A percentile compares a stretch with the other conserved stretches of the same genome.
Conservation (phyloP, 495 filamentous ascomycete species). For the Diplogelasinospora grovesii region DNA sequence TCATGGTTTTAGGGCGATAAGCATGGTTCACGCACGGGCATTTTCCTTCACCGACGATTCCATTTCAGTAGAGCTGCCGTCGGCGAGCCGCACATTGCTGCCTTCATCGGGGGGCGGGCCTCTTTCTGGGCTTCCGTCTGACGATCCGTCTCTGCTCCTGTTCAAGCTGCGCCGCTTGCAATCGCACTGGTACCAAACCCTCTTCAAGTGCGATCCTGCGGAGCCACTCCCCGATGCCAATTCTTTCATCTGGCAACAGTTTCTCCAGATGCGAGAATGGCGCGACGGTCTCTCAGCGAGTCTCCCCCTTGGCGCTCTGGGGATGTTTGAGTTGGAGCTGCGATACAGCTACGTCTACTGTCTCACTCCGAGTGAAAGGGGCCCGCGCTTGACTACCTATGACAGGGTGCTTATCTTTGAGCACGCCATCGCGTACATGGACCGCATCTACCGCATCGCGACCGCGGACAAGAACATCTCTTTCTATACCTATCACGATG, state of each 20-base stretch:
- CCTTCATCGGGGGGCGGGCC: conserved; percentile 29
- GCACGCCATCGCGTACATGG: conserved; percentile 66
- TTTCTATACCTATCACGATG: conserved; percentile 70
- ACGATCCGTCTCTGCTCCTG: conserved; percentile 53
- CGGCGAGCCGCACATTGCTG: conserved; percentile 26
- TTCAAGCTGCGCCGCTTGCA: conserved; percentile 71
- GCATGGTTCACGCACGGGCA: conserved; percentile 68
- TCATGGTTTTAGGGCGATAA: conserved; percentile 63
- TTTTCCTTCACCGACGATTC: conserved; percentile 91
- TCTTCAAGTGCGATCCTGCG: conserved; percentile 62
- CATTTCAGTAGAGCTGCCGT: conserved; percentile 57
- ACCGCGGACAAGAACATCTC: conserved; percentile 40
- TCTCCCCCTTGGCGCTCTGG: conserved; percentile 51
- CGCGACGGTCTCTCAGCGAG: conserved; percentile 52
- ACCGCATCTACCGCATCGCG: conserved; percentile 51
- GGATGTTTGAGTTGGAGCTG: conserved; percentile 72
- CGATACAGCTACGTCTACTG: conserved; percentile 81
- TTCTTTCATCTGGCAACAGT: conserved; percentile 56
- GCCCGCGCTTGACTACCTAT: conserved; percentile 58
- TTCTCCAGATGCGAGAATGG: conserved; percentile 61
- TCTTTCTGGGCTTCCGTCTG: conserved; percentile 39
- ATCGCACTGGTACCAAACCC: conserved; percentile 74
- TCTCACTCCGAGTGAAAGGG: conserved; percentile 63
- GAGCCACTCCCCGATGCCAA: conserved; percentile 54
- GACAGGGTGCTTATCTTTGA: conserved; percentile 74